A percentile compares a stretch with the other conserved stretches of the same genome.
Conservation (phyloP, 768 basidiomycete genomes). For the Mycena galopus region DNA sequence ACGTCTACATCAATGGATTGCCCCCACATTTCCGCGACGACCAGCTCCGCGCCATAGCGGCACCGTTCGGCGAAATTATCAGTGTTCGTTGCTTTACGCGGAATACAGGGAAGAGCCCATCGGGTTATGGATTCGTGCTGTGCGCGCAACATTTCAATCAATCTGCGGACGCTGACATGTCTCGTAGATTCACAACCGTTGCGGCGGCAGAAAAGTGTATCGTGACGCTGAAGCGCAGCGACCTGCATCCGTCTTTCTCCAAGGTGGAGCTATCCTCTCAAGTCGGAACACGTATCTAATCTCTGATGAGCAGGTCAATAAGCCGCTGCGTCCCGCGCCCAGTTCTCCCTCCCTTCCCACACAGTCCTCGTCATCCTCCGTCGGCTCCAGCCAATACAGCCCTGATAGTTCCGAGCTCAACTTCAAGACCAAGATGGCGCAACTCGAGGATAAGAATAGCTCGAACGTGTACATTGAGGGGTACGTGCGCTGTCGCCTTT, state of each 20-base stretch:
- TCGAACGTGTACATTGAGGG: conserved; percentile 72
- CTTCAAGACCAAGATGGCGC: conserved; percentile 69
- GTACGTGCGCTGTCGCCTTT: conserved; percentile 41
- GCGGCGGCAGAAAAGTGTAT: conserved; percentile 69
- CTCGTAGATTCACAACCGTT: conserved; percentile 59
- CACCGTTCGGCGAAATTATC: conserved; percentile 65
- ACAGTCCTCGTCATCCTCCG: conserved; percentile 16
- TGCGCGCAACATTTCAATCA: conserved; percentile 44
- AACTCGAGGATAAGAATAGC: conserved; percentile 58
- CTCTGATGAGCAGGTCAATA: neutral
- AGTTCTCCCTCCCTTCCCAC: neutral
- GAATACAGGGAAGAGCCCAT: conserved; percentile 65
- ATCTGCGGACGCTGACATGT: neutral
- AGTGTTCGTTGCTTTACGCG: conserved; percentile 76
- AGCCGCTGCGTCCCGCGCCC: conserved; percentile 22
- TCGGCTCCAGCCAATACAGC: conserved; percentile 2
- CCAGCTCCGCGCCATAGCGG: conserved; percentile 64
- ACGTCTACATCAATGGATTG: conserved; percentile 75
- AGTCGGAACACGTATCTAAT: neutral
- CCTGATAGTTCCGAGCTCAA: conserved; percentile 32
- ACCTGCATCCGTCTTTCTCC: conserved; percentile 73
- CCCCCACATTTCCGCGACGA: conserved; percentile 71
- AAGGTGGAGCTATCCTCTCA: conserved; percentile 53
- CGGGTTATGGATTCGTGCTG: conserved; percentile 61
- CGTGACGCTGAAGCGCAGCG: conserved; percentile 64